Percentiles rank a stretch among this genome's conserved stretches.
Evolutionary conservation across 1,139 yeast species (phyloP).

Genomic region (Kurtzmaniella natalensis): DNA sequence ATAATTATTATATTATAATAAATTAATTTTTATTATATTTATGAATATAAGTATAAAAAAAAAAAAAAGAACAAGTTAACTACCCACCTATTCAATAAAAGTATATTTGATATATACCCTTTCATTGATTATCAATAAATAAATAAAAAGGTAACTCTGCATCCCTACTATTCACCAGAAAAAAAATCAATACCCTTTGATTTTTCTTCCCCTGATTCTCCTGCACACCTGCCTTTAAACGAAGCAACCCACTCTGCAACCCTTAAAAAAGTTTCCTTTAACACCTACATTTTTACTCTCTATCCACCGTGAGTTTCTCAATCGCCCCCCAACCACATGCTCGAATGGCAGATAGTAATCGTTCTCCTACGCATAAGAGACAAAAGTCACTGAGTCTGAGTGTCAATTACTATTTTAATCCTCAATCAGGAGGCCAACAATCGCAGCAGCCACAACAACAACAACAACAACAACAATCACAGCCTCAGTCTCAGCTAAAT

Average conservation of each 20-base stretch:
- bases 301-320: constrained; percentile 8
- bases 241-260: constrained; percentile 2
- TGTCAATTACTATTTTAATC: constrained; percentile 12
- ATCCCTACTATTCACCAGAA: no score
- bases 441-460: constrained; percentile 9
- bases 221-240: constrained; percentile 1
- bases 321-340: constrained; percentile 5
- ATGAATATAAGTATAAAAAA: no score
- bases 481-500: no score
- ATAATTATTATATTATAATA: no score
- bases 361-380: constrained; percentile 29
- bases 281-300: no score
- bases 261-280: neutral
- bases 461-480: constrained; percentile 8
- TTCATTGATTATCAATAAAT: no score
- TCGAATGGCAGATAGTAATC: constrained; percentile 12
- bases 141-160: no score
- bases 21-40: no score
- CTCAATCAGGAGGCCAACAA: constrained; percentile 9
- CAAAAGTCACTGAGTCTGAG: constrained; percentile 40
- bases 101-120: no score
- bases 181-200: no score
- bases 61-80: no score
- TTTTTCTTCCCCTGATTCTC: constrained; percentile 1
- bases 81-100: no score